A percentile compares a stretch with the other conserved stretches of the same genome.
Evolutionary conservation across 169 alveolate genomes (phyloP).

Genomic region (Babesia bigemina): DNA sequence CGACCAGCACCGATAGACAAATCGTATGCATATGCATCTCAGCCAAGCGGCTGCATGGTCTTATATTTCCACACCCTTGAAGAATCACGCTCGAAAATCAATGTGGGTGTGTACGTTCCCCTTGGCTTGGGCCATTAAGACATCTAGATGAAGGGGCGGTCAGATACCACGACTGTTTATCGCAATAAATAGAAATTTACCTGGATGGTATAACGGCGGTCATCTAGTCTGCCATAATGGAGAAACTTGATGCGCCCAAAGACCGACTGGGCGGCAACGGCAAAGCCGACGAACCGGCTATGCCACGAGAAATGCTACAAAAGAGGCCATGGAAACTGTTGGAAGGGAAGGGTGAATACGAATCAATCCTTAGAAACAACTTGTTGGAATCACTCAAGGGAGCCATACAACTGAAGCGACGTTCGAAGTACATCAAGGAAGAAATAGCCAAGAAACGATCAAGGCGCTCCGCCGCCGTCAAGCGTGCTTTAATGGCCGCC

Average conservation of each 20-base stretch:
- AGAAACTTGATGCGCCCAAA: neutral
- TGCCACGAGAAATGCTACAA: conserved; percentile 22
- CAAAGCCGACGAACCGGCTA: neutral
- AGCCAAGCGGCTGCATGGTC: neutral
- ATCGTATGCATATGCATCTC: conserved; percentile 1
- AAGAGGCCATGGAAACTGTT: conserved; percentile 58
- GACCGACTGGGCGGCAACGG: neutral
- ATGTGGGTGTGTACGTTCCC: neutral
- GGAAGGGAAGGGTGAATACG: conserved; percentile 19
- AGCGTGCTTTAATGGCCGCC: conserved; percentile 44
- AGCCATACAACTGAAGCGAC: conserved; percentile 28
- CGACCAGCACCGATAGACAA: neutral
- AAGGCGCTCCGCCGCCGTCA: conserved; percentile 54
- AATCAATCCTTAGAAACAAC: conserved; percentile 23
- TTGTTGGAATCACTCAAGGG: conserved; percentile 30
- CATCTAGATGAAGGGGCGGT: neutral
- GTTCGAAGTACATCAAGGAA: conserved; percentile 17
- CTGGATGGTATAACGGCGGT: too few relatives aligned
- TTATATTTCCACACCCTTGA: neutral
- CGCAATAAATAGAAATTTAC: neutral
- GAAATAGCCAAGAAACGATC: conserved; percentile 58
- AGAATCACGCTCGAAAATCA: neutral
- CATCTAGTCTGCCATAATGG: neutral
- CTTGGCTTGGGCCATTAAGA: conserved; percentile 3
- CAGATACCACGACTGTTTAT: neutral